Base-by-base conservation (phyloP, 176 grass and related monocot species). In the Oryza punctata region DNA sequence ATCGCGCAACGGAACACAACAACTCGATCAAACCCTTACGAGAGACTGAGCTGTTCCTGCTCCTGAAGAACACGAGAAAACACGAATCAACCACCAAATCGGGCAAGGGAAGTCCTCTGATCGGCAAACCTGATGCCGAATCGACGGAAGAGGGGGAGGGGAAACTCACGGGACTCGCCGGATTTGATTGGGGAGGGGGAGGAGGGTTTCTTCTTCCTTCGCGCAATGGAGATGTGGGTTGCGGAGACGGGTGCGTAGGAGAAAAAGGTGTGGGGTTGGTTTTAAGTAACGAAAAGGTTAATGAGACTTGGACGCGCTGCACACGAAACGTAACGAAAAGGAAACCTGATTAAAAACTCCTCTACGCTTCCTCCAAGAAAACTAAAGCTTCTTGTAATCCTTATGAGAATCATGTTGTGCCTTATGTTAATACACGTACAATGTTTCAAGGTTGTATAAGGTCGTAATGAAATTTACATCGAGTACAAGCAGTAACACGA, bases 261-360 rank as follows among this genome's bases (percentile, higher is more conserved):
- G 79, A 63, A 90, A 90, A 41, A 52, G 67, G 50, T 21, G 84
- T 68, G 84, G 75, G 38, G 18, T 75, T 70, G 80, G 50, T 57
- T 57, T 87, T 84, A 70, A 70, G 69, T 54, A 75, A 35, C 33
- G 33, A 35, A 35, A 35, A 41, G 72, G 44, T 71, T 0, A 57
- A 57, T 4, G 50, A 57, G 49, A 19, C 16, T 47, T 47, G 43
- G 59, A 64, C 6, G 40, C 10, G 40, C 40, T 41, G 60, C 50
- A 30, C 76, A 90, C 78, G 78, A 82, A 85, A 89, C 83, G 88
- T 89, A 28, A 69, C 27, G 83, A 28, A 27, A 79, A 78, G 78
- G 61, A 66, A 67, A 77, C 64, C 4, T 64, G 65, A 57, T 81
- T 66, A 45, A 44, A 41, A 11, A 8, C 3, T 57, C 52, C 60